Evolutionary conservation across 495 filamentous ascomycete species (phyloP).

Genomic region (Tuber microsphaerosporum): DNA sequence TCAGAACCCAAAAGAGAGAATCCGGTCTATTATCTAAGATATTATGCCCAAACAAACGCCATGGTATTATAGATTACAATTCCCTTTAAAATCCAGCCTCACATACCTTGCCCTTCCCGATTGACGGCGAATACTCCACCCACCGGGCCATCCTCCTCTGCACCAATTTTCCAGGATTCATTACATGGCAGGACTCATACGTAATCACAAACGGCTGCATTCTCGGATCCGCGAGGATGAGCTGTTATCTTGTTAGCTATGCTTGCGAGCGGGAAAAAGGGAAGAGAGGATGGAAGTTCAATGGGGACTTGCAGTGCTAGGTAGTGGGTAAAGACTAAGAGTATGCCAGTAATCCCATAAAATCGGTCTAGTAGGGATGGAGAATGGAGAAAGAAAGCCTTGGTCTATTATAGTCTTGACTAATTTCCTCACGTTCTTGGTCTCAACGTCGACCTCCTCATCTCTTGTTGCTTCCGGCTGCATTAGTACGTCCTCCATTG

Average conservation of each 20-base stretch:
- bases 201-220: constrained; percentile 73
- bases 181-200: constrained; percentile 90
- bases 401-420: constrained; percentile 93
- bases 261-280: not conserved
- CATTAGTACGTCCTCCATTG: constrained; percentile 35
- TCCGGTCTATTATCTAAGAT: not conserved
- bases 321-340: constrained; percentile 67
- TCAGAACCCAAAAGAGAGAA: not conserved
- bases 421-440: constrained; percentile 64
- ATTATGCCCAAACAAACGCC: not conserved
- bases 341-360: constrained; percentile 66
- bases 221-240: constrained; percentile 76
- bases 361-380: constrained; percentile 63
- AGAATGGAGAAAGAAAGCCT: constrained; percentile 79
- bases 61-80: not conserved
- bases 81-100: constrained; percentile 25
- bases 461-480: constrained; percentile 29
- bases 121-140: constrained; percentile 61
- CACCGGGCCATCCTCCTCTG: constrained; percentile 63
- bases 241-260: constrained; percentile 1
- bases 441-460: constrained; percentile 46
- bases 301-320: constrained; percentile 50
- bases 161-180: constrained; percentile 80
- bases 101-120: constrained; percentile 24
- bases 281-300: not conserved